Percentiles rank a stretch among this genome's conserved stretches.
These are phyloP conservation scores for Cytospora piceicola DNA, from an alignment of 2,329 filamentous ascomycete genomes.

Conservation along the genomic window DNA sequence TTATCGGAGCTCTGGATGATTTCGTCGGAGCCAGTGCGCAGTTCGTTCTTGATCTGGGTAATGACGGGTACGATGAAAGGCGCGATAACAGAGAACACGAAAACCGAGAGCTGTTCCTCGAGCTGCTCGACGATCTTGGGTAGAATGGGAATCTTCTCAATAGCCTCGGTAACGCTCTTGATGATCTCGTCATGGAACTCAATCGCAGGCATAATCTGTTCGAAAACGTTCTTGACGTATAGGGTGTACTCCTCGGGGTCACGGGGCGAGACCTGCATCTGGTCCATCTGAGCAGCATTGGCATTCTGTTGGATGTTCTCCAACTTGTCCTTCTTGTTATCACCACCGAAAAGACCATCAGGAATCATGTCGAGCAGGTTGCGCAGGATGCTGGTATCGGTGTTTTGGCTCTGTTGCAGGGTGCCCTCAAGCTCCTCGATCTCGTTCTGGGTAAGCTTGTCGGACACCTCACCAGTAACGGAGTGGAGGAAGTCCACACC, in stretches of 20 bases:
- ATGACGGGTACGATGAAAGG: constrained; percentile 88
- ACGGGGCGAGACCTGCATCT: constrained; percentile 73
- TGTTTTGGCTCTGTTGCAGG: constrained; percentile 65
- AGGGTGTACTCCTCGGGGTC: constrained; percentile 82
- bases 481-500: constrained; percentile 94
- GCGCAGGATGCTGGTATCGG: constrained; percentile 75
- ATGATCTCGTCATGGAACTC: constrained; percentile 90
- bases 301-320: constrained; percentile 81
- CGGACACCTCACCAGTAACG: constrained; percentile 77
- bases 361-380: constrained; percentile 83
- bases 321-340: constrained; percentile 74
- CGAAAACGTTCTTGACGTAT: constrained; percentile 74
- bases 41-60: constrained; percentile 82
- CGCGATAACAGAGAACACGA: constrained; percentile 89
- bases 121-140: constrained; percentile 85
- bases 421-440: constrained; percentile 87
- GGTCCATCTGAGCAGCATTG: constrained; percentile 73
- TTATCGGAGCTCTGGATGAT: constrained; percentile 83
- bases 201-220: constrained; percentile 85
- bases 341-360: constrained; percentile 75
- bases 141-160: constrained; percentile 84
- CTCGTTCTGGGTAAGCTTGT: constrained; percentile 90
- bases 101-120: constrained; percentile 84
- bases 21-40: constrained; percentile 82
- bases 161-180: constrained; percentile 74